Percentiles rank a stretch among this genome's conserved stretches.
These are phyloP conservation scores for Allantophomopsis cytisporea DNA, from an alignment of 2,329 filamentous ascomycete species.

Conservation along the genomic window DNA sequence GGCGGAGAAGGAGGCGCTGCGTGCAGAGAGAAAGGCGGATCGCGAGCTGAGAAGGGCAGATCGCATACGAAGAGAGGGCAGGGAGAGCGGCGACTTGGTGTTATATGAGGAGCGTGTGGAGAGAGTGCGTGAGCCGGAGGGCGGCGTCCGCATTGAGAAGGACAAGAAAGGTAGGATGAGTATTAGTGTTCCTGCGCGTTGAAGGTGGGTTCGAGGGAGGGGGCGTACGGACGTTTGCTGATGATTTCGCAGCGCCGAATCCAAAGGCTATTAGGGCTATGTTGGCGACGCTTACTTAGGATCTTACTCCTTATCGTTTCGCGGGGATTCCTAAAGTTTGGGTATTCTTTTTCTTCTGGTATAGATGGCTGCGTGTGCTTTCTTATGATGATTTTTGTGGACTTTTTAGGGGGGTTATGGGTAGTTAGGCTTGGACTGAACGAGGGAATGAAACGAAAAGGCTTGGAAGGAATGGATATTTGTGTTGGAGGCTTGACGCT, in stretches of 20 bases:
- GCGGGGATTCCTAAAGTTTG: too few relatives aligned
- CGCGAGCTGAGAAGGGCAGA: slow-evolving; percentile 28
- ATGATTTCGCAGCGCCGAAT: slow-evolving; percentile 38
- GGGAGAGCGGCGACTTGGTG: slow-evolving; percentile 45
- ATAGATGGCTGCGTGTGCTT: too few relatives aligned
- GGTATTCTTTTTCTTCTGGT: too few relatives aligned
- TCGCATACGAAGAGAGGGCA: slow-evolving; percentile 39
- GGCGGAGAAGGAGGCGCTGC: slow-evolving; percentile 43
- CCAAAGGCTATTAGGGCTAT: slow-evolving; percentile 53
- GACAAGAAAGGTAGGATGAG: slow-evolving; percentile 94
- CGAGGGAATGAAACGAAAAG: too few relatives aligned
- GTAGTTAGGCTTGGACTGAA: too few relatives aligned
- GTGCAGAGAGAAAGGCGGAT: slow-evolving; percentile 38
- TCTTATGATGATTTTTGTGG: too few relatives aligned
- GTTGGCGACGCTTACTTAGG: slow-evolving; percentile 56
- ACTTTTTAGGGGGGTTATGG: too few relatives aligned
- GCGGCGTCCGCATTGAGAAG: slow-evolving; percentile 61
- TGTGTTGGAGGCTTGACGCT: too few relatives aligned
- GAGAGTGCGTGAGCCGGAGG: slow-evolving; percentile 33
- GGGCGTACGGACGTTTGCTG: slow-evolving; percentile 11
- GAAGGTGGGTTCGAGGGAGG: too few relatives aligned
- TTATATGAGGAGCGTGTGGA: slow-evolving; percentile 43
- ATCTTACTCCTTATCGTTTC: too few relatives aligned
- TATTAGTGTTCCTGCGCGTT: slow-evolving; percentile 58
- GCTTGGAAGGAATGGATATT: too few relatives aligned